A percentile compares a stretch with the other conserved stretches of the same genome.
These are phyloP conservation scores for Umbelopsis ramanniana DNA, from an alignment of 192 early-diverging fungal species.

Conservation along the genomic window DNA sequence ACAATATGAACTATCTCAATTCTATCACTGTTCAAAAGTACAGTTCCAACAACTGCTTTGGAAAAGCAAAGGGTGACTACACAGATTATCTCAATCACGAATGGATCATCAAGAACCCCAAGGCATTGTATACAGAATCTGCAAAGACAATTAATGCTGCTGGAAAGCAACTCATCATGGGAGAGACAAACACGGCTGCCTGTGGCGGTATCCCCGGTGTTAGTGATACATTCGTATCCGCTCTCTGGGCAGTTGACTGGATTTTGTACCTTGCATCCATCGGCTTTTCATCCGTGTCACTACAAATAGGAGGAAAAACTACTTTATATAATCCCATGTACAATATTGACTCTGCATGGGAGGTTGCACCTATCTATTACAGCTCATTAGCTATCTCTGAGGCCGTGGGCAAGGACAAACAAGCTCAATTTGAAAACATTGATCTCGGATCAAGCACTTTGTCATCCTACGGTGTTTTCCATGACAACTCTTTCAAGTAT, in stretches of 20 bases:
- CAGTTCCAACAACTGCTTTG: slow-evolving; percentile 12
- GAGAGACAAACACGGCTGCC: slow-evolving; percentile 15
- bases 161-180: slow-evolving; percentile 13
- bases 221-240: slow-evolving; percentile 7
- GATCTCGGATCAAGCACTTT: slow-evolving; percentile 1
- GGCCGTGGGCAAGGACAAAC: slow-evolving; percentile 10
- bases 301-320: slow-evolving; percentile 20
- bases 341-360: neutral
- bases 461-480: slow-evolving; percentile 9
- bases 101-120: slow-evolving; percentile 5
- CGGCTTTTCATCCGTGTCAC: neutral
- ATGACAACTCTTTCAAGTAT: neutral
- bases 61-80: slow-evolving; percentile 3
- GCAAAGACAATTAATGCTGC: neutral
- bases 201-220: slow-evolving; percentile 11
- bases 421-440: slow-evolving; percentile 12
- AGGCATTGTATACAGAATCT: neutral
- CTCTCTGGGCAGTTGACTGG: slow-evolving; percentile 20
- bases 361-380: slow-evolving; percentile 14
- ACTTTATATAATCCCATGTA: slow-evolving; percentile 18
- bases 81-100: slow-evolving; percentile 18
- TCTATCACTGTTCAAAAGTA: slow-evolving; percentile 5
- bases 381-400: neutral
- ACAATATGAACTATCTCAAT: neutral
- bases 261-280: slow-evolving; percentile 14